Evolutionary conservation across 176 grass and related monocot species (phyloP).

Genomic region (Oryza australiensis): DNA sequence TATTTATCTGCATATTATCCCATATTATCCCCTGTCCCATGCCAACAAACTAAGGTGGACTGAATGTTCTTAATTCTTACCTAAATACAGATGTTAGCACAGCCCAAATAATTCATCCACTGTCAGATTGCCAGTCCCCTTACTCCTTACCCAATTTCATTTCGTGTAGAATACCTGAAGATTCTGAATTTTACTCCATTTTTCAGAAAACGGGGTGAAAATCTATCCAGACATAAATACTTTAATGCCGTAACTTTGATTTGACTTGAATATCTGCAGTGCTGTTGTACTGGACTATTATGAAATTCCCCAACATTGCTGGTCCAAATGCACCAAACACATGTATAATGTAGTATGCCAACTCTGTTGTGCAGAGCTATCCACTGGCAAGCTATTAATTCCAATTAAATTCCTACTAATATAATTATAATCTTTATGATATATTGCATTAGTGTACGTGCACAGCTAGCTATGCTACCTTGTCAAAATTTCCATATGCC

Average conservation of each 20-base stretch:
- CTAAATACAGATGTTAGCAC: constrained; percentile 25
- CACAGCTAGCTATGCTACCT: background rate
- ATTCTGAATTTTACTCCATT: background rate
- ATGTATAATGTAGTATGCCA: constrained; percentile 28
- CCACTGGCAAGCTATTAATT: constrained; percentile 7
- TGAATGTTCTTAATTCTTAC: constrained; percentile 43
- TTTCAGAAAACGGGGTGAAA: background rate
- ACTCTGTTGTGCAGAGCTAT: constrained; percentile 37
- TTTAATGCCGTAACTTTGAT: background rate
- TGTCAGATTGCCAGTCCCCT: background rate
- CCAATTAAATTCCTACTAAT: background rate
- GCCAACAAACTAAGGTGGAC: constrained; percentile 21
- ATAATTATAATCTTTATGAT: background rate
- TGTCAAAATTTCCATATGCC: background rate
- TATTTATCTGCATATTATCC: constrained; percentile 25
- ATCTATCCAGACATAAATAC: background rate
- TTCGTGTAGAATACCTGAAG: background rate
- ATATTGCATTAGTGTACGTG: background rate
- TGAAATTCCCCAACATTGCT: constrained; percentile 8
- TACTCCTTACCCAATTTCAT: constrained; percentile 6
- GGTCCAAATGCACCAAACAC: constrained; percentile 36
- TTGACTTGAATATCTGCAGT: background rate
- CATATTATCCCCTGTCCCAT: constrained; percentile 23
- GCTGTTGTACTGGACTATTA: background rate
- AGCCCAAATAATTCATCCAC: constrained; percentile 2